Evolutionary conservation across 257 asterid genomes (phyloP).

Genomic region (Parsonsia alboflavescens): DNA sequence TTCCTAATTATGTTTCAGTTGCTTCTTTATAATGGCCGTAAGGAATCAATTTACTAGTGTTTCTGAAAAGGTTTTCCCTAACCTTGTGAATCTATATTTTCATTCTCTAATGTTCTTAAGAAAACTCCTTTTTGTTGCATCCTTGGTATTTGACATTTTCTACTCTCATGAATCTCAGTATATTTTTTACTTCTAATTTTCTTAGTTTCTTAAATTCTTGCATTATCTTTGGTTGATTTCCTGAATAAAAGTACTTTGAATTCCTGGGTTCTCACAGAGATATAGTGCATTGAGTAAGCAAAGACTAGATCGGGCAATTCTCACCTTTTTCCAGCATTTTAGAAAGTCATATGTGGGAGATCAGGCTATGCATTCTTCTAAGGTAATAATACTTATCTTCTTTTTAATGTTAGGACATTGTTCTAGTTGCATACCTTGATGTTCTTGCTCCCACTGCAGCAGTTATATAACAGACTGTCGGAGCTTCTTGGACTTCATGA

Average conservation of each 20-base stretch:
- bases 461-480: constrained; percentile 82
- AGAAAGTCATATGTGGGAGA: constrained; percentile 95
- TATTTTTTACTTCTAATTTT: neutral
- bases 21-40: neutral
- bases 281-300: constrained; percentile 85
- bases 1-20: neutral
- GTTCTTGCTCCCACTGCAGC: constrained; percentile 56
- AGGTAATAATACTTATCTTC: constrained; percentile 42
- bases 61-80: neutral
- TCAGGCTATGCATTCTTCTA: constrained; percentile 97
- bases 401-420: constrained; percentile 11
- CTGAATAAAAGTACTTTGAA: too few relatives aligned
- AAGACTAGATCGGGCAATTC: constrained; percentile 94
- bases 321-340: constrained; percentile 82
- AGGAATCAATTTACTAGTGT: neutral
- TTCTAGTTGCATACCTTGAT: constrained; percentile 19
- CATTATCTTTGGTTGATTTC: too few relatives aligned
- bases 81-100: neutral
- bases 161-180: neutral
- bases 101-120: neutral
- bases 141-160: neutral
- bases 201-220: too few relatives aligned
- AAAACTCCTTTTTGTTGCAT: neutral
- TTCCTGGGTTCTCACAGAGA: constrained; percentile 45
- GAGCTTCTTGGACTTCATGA: constrained; percentile 97